Conservation (phyloP, 768 basidiomycete species). For the Lentinula edodes region DNA sequence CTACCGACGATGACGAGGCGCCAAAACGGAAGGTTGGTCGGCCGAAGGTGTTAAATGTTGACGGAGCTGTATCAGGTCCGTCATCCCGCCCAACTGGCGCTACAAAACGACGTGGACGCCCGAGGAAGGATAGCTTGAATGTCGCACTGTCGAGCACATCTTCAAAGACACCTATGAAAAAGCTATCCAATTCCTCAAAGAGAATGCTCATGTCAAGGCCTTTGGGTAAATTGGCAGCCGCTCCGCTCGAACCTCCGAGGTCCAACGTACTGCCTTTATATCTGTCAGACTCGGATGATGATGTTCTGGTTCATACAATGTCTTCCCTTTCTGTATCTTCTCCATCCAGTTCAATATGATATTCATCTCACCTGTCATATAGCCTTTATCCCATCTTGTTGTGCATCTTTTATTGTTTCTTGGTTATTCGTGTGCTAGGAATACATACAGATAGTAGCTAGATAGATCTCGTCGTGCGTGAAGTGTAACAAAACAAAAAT, state of each 20-base stretch:
- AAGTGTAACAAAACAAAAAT: neutral
- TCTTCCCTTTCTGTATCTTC: conserved; percentile 14
- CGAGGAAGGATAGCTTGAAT: neutral
- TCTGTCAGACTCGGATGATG: neutral
- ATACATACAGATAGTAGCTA: neutral
- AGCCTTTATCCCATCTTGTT: no score
- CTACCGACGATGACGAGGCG: neutral
- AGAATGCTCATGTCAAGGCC: neutral
- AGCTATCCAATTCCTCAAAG: neutral
- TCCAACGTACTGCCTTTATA: neutral
- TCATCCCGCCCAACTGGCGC: neutral
- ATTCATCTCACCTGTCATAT: neutral
- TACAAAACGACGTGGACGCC: conserved; percentile 3
- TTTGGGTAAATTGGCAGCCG: neutral
- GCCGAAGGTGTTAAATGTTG: neutral
- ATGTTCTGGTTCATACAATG: conserved; percentile 7
- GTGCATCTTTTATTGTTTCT: conserved; percentile 5
- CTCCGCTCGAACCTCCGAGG: neutral
- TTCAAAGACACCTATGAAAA: neutral
- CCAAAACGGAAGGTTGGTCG: neutral
- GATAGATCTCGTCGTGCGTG: neutral
- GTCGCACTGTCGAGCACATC: neutral
- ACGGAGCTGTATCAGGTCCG: neutral
- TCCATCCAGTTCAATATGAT: neutral
- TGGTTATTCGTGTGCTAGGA: neutral